Evolutionary conservation across 177 flowering plant genomes (phyloP).

Genomic region (Vitis hybrid): DNA sequence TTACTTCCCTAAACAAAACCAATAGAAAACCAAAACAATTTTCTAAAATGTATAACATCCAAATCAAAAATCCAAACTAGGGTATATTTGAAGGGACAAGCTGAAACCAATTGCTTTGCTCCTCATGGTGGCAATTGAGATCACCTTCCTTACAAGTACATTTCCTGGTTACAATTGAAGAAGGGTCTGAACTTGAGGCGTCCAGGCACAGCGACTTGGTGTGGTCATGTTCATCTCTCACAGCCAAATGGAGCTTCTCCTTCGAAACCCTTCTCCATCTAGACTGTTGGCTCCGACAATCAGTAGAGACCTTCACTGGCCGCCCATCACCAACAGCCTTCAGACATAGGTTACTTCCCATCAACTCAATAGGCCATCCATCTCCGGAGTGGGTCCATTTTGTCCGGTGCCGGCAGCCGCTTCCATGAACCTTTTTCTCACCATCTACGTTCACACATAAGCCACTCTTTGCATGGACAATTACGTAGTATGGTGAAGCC

Average conservation of each 20-base stretch:
- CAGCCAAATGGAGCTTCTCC: constrained; percentile 29
- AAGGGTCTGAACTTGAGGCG: constrained; percentile 18
- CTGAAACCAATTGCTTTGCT: constrained; percentile 41
- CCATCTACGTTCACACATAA: too few relatives aligned
- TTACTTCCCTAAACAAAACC: too few relatives aligned
- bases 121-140: constrained; percentile 20
- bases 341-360: constrained; percentile 32
- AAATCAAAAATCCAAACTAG: too few relatives aligned
- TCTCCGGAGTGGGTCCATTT: constrained; percentile 3
- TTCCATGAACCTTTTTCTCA: too few relatives aligned
- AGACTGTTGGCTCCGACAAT: constrained; percentile 22
- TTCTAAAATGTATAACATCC: too few relatives aligned
- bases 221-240: constrained; percentile 17
- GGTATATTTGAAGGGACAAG: constrained; percentile 27
- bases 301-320: constrained; percentile 23
- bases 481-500: too few relatives aligned
- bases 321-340: constrained; percentile 22
- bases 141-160: constrained; percentile 32
- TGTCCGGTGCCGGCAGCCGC: too few relatives aligned
- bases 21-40: too few relatives aligned
- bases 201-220: constrained; percentile 30
- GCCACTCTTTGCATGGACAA: too few relatives aligned
- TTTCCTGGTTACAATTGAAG: constrained; percentile 23
- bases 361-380: constrained; percentile 21
- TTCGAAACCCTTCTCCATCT: constrained; percentile 26